Base-by-base conservation (phyloP, 495 filamentous ascomycete genomes). In the Podospora anserina region DNA sequence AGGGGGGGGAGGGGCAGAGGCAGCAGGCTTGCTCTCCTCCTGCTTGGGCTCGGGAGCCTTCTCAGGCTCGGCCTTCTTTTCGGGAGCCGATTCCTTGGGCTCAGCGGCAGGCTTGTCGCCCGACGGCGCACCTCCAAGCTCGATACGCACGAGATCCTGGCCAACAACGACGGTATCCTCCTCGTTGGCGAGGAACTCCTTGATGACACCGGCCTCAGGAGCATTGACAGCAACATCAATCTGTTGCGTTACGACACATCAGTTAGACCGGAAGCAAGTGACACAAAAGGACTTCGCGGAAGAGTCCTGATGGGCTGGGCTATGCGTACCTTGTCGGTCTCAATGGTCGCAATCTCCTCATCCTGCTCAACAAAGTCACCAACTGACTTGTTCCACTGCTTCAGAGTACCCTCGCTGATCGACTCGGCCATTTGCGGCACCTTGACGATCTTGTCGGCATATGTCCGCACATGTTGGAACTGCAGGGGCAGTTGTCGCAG, bases 361-460 rank as follows among this genome's bases (percentile, higher is more conserved):
- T 98, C 96, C 75, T 90, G 89, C 82, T 95, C 92, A 18, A 99
- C 93, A 73, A 87, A 95, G 82, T 99, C 96, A 66, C 95, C 95
- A 77, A 97, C 84, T 82, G 96, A 88, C 86, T 98, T 98, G 68
- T 88, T 90, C 83, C 91, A 99, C 74, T 97, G 92, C 82, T 97
- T 98, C 76, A 99, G 79, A 20, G 96, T 98, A 65, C 95, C 95
- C 79, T 99, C 95, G 55, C 92, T 96, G 77, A 99, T 98, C 16
- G 96, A 99, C 79, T 99, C 95, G 65, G 95, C 95, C 95, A 99
- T 99, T 74, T 94, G 85, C 19, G 95, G 96, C 73, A 97, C 96
- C 81, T 97, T 95, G 78, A 99, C 88, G 62, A 94, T 81, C 66
- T 84, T 89, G 68, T 96, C 92, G 76, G 92, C 93, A 74, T 86